A percentile compares a stretch with the other conserved stretches of the same genome.
phyloP scores from a whole-genome alignment of 1,139 yeast species.

The Lodderomyces pseudojiufengensis region DNA sequence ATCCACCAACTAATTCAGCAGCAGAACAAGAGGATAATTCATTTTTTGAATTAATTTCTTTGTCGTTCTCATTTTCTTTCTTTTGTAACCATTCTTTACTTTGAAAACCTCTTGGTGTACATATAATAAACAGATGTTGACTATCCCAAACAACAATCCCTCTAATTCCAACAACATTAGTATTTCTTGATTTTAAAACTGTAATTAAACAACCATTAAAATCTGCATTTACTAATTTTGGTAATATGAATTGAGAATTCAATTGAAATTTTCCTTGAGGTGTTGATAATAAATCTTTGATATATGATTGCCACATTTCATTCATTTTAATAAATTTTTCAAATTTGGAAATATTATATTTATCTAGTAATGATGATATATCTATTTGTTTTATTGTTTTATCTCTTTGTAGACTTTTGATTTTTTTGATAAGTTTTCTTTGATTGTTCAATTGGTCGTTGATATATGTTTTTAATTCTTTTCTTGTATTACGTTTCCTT shows the following conservation, averaged over 20 bases:
- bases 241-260: constrained; percentile 29
- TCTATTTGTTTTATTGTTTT: constrained; percentile 25
- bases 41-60: background rate
- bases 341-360: constrained; percentile 45
- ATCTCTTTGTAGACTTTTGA: constrained; percentile 21
- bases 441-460: constrained; percentile 36
- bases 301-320: constrained; percentile 60
- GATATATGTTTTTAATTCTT: constrained; percentile 45
- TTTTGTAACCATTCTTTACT: constrained; percentile 30
- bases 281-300: constrained; percentile 48
- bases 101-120: constrained; percentile 45
- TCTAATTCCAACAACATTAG: constrained; percentile 54
- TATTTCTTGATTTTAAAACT: constrained; percentile 58
- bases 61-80: constrained; percentile 1
- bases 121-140: constrained; percentile 67
- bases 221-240: constrained; percentile 75
- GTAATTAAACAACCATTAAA: constrained; percentile 71
- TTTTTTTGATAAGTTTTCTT: constrained; percentile 29
- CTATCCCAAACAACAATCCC: constrained; percentile 92
- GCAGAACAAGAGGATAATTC: constrained; percentile 15
- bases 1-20: constrained; percentile 44
- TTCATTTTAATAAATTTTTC: constrained; percentile 53
- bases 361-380: constrained; percentile 23
- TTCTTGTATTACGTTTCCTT: constrained; percentile 34
- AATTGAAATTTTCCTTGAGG: constrained; percentile 13